phyloP scores from a whole-genome alignment of 2,329 filamentous ascomycete species.

The Tolypocladium guangdongense region DNA sequence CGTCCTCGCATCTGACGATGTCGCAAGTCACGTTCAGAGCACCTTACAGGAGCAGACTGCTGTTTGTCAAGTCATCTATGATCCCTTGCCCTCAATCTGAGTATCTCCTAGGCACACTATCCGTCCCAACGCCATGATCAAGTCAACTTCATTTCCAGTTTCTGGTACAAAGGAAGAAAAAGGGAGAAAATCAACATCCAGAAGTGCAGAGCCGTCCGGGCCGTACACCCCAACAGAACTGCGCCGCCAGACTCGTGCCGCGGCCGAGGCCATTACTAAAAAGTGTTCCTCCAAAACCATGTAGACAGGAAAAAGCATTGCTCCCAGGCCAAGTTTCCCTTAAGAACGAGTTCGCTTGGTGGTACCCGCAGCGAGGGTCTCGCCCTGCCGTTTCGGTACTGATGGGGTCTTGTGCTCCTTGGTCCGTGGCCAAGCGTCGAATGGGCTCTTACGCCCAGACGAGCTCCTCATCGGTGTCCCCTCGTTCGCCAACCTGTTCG shows the following conservation, averaged over 20 bases:
- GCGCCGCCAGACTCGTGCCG: not conserved
- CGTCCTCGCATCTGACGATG: not conserved
- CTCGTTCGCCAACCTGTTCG: slow-evolving; percentile 35
- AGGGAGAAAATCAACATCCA: slow-evolving; percentile 2
- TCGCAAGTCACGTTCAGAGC: not conserved
- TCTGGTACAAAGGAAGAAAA: slow-evolving; percentile 2
- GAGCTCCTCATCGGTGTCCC: slow-evolving; percentile 28
- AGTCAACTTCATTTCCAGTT: not conserved
- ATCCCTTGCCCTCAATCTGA: slow-evolving; percentile 1
- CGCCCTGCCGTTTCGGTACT: slow-evolving; percentile 29
- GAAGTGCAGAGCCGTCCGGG: not conserved
- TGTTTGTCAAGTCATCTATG: not conserved
- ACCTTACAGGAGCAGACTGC: not conserved
- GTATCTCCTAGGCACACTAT: not conserved
- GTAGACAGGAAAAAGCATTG: not conserved
- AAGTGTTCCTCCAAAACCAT: not conserved
- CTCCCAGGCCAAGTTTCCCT: not conserved
- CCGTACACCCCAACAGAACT: not conserved
- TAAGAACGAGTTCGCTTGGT: slow-evolving; percentile 26
- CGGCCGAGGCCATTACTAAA: not conserved
- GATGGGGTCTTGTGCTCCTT: slow-evolving; percentile 40
- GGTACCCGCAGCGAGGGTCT: slow-evolving; percentile 16
- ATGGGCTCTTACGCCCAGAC: slow-evolving; percentile 40
- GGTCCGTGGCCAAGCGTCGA: slow-evolving; percentile 57
- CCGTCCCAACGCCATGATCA: slow-evolving; percentile 1